Evolutionary conservation across 306 rosid genomes (phyloP), one percentile per base, ranked within the genome.

Genomic region (Cicer bijugum): DNA sequence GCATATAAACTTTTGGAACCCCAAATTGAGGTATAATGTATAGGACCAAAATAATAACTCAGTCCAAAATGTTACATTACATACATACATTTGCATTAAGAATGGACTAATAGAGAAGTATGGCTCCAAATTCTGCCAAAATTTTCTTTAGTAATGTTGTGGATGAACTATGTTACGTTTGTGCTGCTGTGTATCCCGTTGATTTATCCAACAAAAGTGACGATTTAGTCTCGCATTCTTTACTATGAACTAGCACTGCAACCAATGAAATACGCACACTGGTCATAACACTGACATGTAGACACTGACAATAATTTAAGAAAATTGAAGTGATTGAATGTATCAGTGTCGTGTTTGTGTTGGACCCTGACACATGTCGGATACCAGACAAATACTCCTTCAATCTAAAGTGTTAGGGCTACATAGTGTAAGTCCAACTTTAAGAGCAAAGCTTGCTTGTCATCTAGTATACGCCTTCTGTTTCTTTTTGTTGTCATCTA

Each of bases 41-140:
- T 59, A 46, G 48, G 16, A 39, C 12, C 45, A 63, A 75, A 51
- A 19, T 75, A 53, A 6, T 75, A 38, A 46, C 16, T 51, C 50
- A 28, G 6, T 23, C 7, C 12, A 61, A 9, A 16, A 59, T 51
- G 62, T 43, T 62, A 17, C 14, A 23, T 52, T 12, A 51, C 65
- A 66, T 64, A 9, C 53, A 51, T 39, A 6, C 52, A n/a, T 37
- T 61, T 62, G 47, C 42, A 53, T 44, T 45, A 15, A 63, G 45
- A 56, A 44, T 45, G 69, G 61, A 12, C 44, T 46, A 53, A 11
- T n/a, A 39, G 67, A 23, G 40, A 67, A 28, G 15, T 62, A 62
- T 9, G 15, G 47, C 68, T 53, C 10, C 50, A 52, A 35, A 43
- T 75, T 38, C 46, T 64, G 69, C 55, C 63, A 79, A 19, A 60